phyloP scores from a whole-genome alignment of 2,329 filamentous ascomycete species.

The Epichloe sylvatica region DNA sequence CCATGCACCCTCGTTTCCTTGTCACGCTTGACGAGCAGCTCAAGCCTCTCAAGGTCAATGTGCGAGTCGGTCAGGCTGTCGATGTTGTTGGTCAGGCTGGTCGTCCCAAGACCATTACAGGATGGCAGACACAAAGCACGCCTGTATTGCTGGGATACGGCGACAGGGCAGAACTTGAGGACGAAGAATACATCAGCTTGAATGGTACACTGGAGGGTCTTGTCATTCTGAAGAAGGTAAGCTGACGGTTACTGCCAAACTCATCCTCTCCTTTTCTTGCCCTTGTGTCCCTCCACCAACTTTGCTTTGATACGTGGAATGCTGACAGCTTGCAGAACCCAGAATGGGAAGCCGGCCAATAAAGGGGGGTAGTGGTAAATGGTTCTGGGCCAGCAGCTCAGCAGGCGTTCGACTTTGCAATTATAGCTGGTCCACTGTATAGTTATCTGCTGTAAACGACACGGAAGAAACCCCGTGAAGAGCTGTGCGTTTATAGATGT shows the following conservation, averaged over 20 bases:
- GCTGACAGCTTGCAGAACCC: constrained; percentile 22
- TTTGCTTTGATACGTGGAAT: not conserved
- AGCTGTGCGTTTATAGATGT: constrained; percentile 15
- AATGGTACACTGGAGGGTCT: constrained; percentile 86
- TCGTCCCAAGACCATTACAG: constrained; percentile 95
- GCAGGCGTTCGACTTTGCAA: not conserved
- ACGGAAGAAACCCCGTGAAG: not conserved
- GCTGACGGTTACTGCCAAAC: constrained; percentile 12
- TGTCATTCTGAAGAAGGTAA: constrained; percentile 92
- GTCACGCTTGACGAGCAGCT: constrained; percentile 92
- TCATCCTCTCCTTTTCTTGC: not conserved
- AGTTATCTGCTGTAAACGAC: constrained; percentile 11
- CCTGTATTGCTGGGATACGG: constrained; percentile 89
- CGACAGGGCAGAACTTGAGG: constrained; percentile 89
- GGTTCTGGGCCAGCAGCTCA: constrained; percentile 2
- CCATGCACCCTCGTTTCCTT: constrained; percentile 93
- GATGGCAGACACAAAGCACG: constrained; percentile 99
- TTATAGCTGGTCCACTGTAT: constrained; percentile 17
- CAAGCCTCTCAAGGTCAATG: constrained; percentile 86
- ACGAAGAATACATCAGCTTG: constrained; percentile 90
- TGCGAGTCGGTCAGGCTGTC: constrained; percentile 92
- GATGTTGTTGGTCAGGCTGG: constrained; percentile 96
- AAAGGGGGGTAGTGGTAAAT: constrained; percentile 7
- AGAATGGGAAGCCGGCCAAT: constrained; percentile 27
- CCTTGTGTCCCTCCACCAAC: too few relatives aligned